A percentile compares a stretch with the other conserved stretches of the same genome.
Conservation (phyloP, 345 rosid genomes). For the Brassica incana region DNA sequence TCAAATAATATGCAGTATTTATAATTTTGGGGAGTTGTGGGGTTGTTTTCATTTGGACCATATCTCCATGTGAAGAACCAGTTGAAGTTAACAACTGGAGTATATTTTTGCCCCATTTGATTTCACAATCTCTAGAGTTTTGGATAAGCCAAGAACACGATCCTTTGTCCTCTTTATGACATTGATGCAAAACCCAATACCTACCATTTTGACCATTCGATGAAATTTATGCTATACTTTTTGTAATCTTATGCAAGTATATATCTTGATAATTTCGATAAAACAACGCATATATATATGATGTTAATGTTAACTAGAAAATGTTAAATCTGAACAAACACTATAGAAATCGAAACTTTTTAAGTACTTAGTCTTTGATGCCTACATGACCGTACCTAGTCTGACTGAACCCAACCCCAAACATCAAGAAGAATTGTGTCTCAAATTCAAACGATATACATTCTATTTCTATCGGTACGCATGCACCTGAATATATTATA, state of each 20-base stretch:
- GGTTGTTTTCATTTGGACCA: conserved; percentile 39
- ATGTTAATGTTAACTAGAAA: neutral
- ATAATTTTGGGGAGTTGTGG: conserved; percentile 30
- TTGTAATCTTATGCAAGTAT: neutral
- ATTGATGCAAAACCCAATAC: conserved; percentile 22
- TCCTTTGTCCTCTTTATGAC: conserved; percentile 18
- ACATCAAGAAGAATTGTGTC: neutral
- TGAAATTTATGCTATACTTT: conserved; percentile 3
- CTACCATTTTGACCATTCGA: conserved; percentile 9
- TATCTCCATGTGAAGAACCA: conserved; percentile 29
- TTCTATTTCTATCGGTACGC: neutral
- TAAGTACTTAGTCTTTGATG: neutral
- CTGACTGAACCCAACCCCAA: neutral
- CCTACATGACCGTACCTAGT: conserved; percentile 9
- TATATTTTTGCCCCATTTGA: conserved; percentile 23
- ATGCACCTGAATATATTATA: neutral
- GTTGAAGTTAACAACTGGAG: conserved; percentile 22
- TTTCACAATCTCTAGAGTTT: conserved; percentile 32
- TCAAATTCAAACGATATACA: neutral
- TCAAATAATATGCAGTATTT: conserved; percentile 6
- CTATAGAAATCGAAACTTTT: neutral
- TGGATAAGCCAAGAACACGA: conserved; percentile 38
- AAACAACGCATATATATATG: neutral
- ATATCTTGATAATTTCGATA: neutral
- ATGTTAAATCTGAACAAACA: neutral